These are phyloP conservation scores for Ambrosia hybrid DNA, from an alignment of 140 eudicot genomes.

Conservation along the genomic window DNA sequence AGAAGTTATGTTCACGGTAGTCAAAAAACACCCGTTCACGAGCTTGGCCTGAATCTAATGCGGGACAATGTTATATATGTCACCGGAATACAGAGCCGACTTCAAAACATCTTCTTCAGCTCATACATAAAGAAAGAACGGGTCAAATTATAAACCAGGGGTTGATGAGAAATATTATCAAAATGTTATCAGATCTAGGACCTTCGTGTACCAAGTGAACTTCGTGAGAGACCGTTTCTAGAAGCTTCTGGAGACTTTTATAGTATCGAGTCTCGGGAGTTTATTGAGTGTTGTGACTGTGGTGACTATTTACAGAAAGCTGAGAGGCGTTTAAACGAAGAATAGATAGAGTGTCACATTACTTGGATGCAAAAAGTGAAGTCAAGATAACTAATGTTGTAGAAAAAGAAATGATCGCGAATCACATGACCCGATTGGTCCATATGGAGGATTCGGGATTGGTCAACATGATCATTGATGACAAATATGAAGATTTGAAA, in stretches of 20 bases:
- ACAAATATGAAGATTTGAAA: constrained; percentile 48
- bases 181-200: constrained; percentile 60
- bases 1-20: background rate
- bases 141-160: constrained; percentile 56
- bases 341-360: constrained; percentile 62
- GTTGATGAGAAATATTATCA: constrained; percentile 50
- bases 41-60: constrained; percentile 14
- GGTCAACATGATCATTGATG: constrained; percentile 55
- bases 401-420: constrained; percentile 59
- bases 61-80: constrained; percentile 7
- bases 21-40: background rate
- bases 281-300: constrained; percentile 57
- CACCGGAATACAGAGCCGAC: constrained; percentile 41
- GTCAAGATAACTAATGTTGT: constrained; percentile 55
- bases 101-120: constrained; percentile 47
- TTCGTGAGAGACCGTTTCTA: constrained; percentile 63
- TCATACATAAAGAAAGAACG: constrained; percentile 41
- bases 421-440: constrained; percentile 54
- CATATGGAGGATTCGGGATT: constrained; percentile 63
- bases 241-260: constrained; percentile 55
- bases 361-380: constrained; percentile 47
- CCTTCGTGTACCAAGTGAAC: constrained; percentile 55
- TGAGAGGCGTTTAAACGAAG: constrained; percentile 53
- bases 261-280: constrained; percentile 26
- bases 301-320: constrained; percentile 57